Percentiles rank a stretch among this genome's conserved stretches.
phyloP scores from a whole-genome alignment of 2,329 filamentous ascomycete genomes.

The Exophiala xenobiotica region DNA sequence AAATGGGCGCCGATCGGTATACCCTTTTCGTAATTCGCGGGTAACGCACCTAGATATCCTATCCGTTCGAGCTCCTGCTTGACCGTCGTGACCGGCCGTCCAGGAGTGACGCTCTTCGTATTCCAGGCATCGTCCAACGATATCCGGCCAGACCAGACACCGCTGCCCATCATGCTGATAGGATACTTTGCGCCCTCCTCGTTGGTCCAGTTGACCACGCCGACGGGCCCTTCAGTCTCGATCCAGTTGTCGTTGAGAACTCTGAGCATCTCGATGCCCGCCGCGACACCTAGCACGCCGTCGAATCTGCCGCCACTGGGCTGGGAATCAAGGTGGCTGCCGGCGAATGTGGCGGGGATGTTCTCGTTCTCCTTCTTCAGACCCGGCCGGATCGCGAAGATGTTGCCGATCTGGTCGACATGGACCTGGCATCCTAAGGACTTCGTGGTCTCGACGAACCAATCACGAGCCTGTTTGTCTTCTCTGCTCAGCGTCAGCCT shows the following conservation, averaged over 20 bases:
- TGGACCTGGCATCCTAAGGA: slow-evolving; percentile 65
- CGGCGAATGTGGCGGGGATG: slow-evolving; percentile 37
- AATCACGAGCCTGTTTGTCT: slow-evolving; percentile 70
- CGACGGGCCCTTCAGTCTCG: slow-evolving; percentile 69
- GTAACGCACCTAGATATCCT: slow-evolving; percentile 59
- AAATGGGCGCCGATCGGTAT: slow-evolving; percentile 76
- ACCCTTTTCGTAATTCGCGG: slow-evolving; percentile 49
- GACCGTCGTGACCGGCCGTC: slow-evolving; percentile 49
- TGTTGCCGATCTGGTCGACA: slow-evolving; percentile 76
- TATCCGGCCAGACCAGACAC: slow-evolving; percentile 71
- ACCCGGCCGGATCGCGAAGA: slow-evolving; percentile 71
- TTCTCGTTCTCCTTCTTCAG: slow-evolving; percentile 49
- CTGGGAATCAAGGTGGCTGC: slow-evolving; percentile 49
- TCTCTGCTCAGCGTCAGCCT: slow-evolving; percentile 70
- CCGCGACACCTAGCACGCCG: slow-evolving; percentile 71
- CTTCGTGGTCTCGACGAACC: slow-evolving; percentile 67
- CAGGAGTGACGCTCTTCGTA: slow-evolving; percentile 58
- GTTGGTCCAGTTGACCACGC: slow-evolving; percentile 77
- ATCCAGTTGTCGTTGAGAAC: slow-evolving; percentile 65
- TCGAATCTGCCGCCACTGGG: slow-evolving; percentile 67
- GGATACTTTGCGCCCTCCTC: slow-evolving; percentile 81
- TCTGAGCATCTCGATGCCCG: slow-evolving; percentile 70
- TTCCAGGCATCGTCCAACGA: slow-evolving; percentile 60
- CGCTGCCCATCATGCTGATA: slow-evolving; percentile 70
- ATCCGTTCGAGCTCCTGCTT: slow-evolving; percentile 69